Conservation (phyloP, 805 yeast genomes). For the Suhomyces kilbournensis region DNA sequence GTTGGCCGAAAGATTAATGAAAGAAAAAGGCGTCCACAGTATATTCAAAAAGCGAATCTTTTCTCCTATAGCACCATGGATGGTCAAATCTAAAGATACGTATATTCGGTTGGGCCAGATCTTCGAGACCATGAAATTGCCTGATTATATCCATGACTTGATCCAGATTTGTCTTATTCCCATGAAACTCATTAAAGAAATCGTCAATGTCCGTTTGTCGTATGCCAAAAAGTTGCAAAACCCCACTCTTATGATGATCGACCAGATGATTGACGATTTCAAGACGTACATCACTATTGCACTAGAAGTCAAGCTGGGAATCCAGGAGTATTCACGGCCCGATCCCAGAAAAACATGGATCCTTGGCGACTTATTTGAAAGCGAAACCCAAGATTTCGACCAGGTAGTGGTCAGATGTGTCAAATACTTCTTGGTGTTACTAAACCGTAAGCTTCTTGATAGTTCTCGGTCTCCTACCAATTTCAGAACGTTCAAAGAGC, state of each 20-base stretch:
- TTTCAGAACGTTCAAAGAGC: constrained; percentile 83
- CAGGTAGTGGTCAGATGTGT: constrained; percentile 69
- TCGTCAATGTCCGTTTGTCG: constrained; percentile 66
- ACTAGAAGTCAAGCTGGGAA: constrained; percentile 66
- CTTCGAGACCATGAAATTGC: constrained; percentile 68
- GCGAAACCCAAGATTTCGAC: constrained; percentile 52
- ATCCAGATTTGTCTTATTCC: constrained; percentile 73
- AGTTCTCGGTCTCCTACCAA: constrained; percentile 60
- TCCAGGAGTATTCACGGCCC: constrained; percentile 56
- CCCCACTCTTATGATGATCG: constrained; percentile 95
- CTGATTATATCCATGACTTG: constrained; percentile 65
- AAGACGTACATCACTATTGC: constrained; percentile 74
- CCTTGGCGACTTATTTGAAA: constrained; percentile 60
- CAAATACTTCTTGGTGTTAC: constrained; percentile 62
- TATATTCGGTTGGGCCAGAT: constrained; percentile 57
- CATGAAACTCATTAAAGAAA: constrained; percentile 71
- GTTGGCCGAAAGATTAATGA: constrained; percentile 78
- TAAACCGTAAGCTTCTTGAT: constrained; percentile 76
- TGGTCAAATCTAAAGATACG: constrained; percentile 74
- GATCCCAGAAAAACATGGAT: constrained; percentile 64
- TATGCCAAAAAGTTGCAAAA: constrained; percentile 76
- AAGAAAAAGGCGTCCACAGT: constrained; percentile 71
- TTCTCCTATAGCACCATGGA: constrained; percentile 72
- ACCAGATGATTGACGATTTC: constrained; percentile 86
- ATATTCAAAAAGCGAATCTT: constrained; percentile 70